phyloP scores from a whole-genome alignment of 2,329 filamentous ascomycete genomes.

The Phialophora expanda region DNA sequence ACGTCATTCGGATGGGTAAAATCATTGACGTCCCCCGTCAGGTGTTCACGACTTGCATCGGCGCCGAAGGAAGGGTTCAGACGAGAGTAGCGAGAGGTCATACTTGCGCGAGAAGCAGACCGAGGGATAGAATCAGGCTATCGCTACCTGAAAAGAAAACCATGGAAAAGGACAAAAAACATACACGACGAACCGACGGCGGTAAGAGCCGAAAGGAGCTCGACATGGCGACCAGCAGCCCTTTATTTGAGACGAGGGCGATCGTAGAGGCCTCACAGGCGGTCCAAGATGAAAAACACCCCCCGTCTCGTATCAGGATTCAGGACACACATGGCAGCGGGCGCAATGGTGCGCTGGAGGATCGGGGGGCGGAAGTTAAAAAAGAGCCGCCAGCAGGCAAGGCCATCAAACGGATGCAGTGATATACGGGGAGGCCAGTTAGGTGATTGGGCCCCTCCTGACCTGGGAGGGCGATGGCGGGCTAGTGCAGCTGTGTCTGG shows the following conservation, averaged over 20 bases:
- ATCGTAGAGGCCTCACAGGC: background rate
- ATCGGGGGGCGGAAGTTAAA: slow-evolving; percentile 12
- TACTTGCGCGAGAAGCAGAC: background rate
- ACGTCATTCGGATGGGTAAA: background rate
- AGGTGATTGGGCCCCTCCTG: slow-evolving; percentile 5
- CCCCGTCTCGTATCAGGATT: background rate
- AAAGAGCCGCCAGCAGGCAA: slow-evolving; percentile 3
- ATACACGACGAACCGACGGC: background rate
- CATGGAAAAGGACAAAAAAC: too few species aligned
- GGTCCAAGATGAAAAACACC: background rate
- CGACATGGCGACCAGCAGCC: too few species aligned
- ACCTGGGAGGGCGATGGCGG: background rate
- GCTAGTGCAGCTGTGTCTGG: background rate
- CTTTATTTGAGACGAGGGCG: too few species aligned
- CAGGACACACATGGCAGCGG: background rate
- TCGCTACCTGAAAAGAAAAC: too few species aligned
- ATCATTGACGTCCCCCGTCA: background rate
- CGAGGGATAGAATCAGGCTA: background rate
- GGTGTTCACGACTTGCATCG: slow-evolving; percentile 3
- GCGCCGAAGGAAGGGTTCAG: background rate
- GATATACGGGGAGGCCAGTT: background rate
- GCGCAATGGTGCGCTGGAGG: background rate
- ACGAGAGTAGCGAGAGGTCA: slow-evolving; percentile 6
- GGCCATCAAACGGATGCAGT: background rate
- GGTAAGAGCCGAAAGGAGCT: background rate